phyloP scores from a whole-genome alignment of 192 early-diverging fungal genomes.

The Chytriomyces sp. region DNA sequence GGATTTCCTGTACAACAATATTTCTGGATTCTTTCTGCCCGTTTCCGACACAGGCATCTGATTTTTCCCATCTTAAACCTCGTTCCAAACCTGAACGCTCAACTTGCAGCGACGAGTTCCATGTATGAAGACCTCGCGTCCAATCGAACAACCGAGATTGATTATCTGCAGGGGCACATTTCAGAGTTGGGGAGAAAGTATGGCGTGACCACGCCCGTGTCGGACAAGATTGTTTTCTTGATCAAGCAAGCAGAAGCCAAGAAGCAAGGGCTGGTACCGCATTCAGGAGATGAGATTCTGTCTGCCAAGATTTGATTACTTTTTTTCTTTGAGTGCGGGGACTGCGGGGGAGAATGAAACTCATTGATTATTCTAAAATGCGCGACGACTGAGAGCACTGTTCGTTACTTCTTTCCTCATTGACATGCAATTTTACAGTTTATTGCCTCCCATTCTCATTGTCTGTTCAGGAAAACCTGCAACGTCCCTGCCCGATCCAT shows the following conservation, averaged over 20 bases:
- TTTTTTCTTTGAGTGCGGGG: slow-evolving; percentile 26
- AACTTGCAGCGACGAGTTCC: slow-evolving; percentile 37
- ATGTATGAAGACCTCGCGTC: slow-evolving; percentile 50
- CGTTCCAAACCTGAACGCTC: background rate
- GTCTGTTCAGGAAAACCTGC: slow-evolving; percentile 33
- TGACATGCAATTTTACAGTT: no score
- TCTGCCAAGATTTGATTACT: slow-evolving; percentile 26
- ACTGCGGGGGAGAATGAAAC: no score
- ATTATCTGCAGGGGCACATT: slow-evolving; percentile 49
- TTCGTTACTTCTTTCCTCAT: no score
- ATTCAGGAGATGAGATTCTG: slow-evolving; percentile 41
- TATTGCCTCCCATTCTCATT: no score
- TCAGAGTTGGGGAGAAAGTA: slow-evolving; percentile 31
- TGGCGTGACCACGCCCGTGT: slow-evolving; percentile 39
- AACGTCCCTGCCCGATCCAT: slow-evolving; percentile 26
- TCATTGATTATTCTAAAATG: no score
- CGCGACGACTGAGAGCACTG: no score
- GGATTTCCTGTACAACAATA: slow-evolving; percentile 32
- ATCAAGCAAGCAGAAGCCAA: slow-evolving; percentile 29
- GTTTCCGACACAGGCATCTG: slow-evolving; percentile 33
- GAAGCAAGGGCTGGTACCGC: slow-evolving; percentile 20
- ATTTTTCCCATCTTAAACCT: background rate
- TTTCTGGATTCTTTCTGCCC: slow-evolving; percentile 26
- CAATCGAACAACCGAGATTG: slow-evolving; percentile 46
- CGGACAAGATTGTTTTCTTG: slow-evolving; percentile 33